phyloP scores from a whole-genome alignment of 2,329 filamentous ascomycete genomes.

The Helotiales sp. region DNA sequence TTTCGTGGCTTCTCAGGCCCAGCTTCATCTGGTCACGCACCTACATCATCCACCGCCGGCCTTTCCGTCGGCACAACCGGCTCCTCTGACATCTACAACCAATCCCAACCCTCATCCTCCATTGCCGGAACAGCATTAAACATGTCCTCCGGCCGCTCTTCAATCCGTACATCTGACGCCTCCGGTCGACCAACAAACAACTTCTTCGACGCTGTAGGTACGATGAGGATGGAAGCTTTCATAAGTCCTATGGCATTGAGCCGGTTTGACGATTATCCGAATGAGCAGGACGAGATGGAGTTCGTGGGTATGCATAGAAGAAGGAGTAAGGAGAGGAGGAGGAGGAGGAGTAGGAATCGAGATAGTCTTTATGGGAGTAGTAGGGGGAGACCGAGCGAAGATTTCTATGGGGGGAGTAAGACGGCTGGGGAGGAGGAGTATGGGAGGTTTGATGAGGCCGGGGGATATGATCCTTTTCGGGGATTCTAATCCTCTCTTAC shows the following conservation, averaged over 20 bases:
- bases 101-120: constrained; percentile 51
- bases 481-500: constrained; percentile 50
- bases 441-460: constrained; percentile 34
- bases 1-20: constrained; percentile 71
- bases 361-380: constrained; percentile 23
- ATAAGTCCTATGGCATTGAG: constrained; percentile 61
- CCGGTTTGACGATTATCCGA: constrained; percentile 32
- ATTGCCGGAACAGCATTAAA: constrained; percentile 43
- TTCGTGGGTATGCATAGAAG: constrained; percentile 28
- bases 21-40: constrained; percentile 28
- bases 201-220: constrained; percentile 88
- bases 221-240: constrained; percentile 96
- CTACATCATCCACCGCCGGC: constrained; percentile 56
- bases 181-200: constrained; percentile 34
- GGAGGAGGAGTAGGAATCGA: constrained; percentile 32
- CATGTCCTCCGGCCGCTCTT: constrained; percentile 39
- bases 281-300: constrained; percentile 36
- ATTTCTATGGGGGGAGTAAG: constrained; percentile 48
- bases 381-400: constrained; percentile 43
- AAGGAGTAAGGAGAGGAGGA: constrained; percentile 29
- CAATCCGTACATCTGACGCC: constrained; percentile 35
- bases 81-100: constrained; percentile 58
- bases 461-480: constrained; percentile 60
- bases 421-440: constrained; percentile 56
- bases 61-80: constrained; percentile 58